Conservation (phyloP, 805 yeast genomes). For the Metschnikowia sp. region DNA sequence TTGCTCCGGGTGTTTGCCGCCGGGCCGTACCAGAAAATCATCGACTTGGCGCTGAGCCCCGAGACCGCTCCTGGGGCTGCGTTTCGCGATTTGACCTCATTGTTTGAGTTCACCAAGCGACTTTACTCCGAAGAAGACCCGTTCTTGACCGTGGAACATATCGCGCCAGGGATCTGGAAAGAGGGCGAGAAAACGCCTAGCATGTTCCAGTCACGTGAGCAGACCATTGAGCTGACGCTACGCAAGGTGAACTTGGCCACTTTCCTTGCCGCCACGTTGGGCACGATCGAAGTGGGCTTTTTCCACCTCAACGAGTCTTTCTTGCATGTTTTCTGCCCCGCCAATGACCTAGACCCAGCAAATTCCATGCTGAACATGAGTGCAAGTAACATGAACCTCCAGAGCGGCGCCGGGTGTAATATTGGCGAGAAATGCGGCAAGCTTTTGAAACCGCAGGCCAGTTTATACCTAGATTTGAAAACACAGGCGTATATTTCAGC, state of each 20-base stretch:
- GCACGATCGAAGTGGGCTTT: conserved; percentile 83
- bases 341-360: conserved; percentile 52
- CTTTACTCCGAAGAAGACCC: conserved; percentile 71
- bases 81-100: conserved; percentile 64
- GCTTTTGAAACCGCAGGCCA: conserved; percentile 76
- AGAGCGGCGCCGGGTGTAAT: conserved; percentile 31
- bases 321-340: conserved; percentile 82
- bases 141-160: conserved; percentile 63
- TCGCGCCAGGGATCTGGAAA: conserved; percentile 71
- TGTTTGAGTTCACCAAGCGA: conserved; percentile 74
- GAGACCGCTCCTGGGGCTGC: conserved; percentile 64
- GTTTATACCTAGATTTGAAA: conserved; percentile 77
- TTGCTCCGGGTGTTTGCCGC: conserved; percentile 66
- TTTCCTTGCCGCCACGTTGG: conserved; percentile 81
- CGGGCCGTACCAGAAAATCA: conserved; percentile 72
- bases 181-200: conserved; percentile 57
- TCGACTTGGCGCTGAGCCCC: conserved; percentile 63
- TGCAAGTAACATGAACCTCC: conserved; percentile 28
- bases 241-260: conserved; percentile 87
- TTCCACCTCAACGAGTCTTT: conserved; percentile 81
- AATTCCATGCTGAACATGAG: conserved; percentile 38
- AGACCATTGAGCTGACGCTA: conserved; percentile 58
- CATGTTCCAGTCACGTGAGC: conserved; percentile 58
- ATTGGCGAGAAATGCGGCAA: conserved; percentile 48
- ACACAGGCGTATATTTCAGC: conserved; percentile 96